phyloP scores from a whole-genome alignment of 495 filamentous ascomycete species.

The Podospora fimiseda region DNA sequence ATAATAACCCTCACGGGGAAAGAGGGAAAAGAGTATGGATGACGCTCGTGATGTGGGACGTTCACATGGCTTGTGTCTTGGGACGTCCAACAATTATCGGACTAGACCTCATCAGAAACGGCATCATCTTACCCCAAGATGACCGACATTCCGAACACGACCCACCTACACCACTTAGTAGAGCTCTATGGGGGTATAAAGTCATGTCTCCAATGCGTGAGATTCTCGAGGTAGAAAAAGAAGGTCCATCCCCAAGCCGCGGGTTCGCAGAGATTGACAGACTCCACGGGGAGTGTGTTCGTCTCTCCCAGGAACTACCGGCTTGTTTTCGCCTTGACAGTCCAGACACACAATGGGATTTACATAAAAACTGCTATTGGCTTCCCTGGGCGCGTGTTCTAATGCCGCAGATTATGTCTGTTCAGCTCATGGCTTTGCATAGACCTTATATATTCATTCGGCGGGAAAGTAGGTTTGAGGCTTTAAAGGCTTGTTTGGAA shows the following conservation, averaged over 20 bases:
- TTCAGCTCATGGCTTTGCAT: conserved; percentile 56
- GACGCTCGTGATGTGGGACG: conserved; percentile 52
- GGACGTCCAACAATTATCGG: conserved; percentile 50
- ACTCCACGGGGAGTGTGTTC: conserved; percentile 45
- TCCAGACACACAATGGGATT: conserved; percentile 51
- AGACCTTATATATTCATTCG: conserved; percentile 57
- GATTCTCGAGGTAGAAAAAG: too few relatives aligned
- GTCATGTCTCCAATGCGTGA: too few relatives aligned
- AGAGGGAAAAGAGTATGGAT: conserved; percentile 50
- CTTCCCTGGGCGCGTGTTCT: conserved; percentile 41
- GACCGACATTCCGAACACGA: too few relatives aligned
- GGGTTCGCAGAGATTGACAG: conserved; percentile 47
- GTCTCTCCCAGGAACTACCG: conserved; percentile 43
- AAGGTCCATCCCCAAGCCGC: conserved; percentile 28
- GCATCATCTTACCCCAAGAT: too few relatives aligned
- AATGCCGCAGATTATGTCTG: conserved; percentile 41
- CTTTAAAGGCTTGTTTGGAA: conserved; percentile 47
- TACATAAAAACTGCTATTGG: conserved; percentile 45
- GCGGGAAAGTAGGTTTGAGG: conserved; percentile 42
- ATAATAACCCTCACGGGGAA: conserved; percentile 50
- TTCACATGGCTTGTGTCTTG: conserved; percentile 53
- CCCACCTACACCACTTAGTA: too few relatives aligned
- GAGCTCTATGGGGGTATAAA: too few relatives aligned
- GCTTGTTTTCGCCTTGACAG: conserved; percentile 47
- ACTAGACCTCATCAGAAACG: background rate